Conservation (phyloP, 129 eudicot genomes). For the Saussurea involucrata region DNA sequence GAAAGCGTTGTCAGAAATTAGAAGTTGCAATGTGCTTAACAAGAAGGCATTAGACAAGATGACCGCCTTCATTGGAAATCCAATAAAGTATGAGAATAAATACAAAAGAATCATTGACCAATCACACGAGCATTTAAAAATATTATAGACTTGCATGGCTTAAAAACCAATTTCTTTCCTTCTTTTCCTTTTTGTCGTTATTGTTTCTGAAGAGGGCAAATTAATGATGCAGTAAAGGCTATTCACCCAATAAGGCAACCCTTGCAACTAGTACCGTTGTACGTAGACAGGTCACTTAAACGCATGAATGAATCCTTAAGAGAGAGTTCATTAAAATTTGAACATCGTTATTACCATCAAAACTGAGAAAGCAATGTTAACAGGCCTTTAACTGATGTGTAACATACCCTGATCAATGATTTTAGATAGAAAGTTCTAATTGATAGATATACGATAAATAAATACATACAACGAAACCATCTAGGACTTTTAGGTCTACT, state of each 20-base stretch:
- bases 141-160: not conserved
- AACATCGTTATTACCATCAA: not conserved
- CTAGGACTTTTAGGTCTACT: not conserved
- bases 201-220: not conserved
- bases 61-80: not conserved
- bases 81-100: constrained; percentile 10
- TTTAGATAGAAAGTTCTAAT: constrained; percentile 8
- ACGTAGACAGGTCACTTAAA: not conserved
- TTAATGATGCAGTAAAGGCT: not conserved
- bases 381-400: not conserved
- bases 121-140: not conserved
- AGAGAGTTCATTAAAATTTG: not conserved
- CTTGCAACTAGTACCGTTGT: not conserved
- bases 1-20: not conserved
- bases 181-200: not conserved
- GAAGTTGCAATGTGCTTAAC: not conserved
- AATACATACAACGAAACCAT: constrained; percentile 4
- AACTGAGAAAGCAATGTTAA: not conserved
- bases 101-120: not conserved
- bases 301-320: not conserved
- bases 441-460: constrained; percentile 4
- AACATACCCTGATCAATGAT: constrained; percentile 1
- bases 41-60: not conserved
- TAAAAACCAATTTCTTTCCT: not conserved
- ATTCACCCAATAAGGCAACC: not conserved